Evolutionary conservation across 371 early-diverging fungal species (phyloP), one percentile per base, ranked within the genome.

Genomic region (Mucor irregularis): DNA sequence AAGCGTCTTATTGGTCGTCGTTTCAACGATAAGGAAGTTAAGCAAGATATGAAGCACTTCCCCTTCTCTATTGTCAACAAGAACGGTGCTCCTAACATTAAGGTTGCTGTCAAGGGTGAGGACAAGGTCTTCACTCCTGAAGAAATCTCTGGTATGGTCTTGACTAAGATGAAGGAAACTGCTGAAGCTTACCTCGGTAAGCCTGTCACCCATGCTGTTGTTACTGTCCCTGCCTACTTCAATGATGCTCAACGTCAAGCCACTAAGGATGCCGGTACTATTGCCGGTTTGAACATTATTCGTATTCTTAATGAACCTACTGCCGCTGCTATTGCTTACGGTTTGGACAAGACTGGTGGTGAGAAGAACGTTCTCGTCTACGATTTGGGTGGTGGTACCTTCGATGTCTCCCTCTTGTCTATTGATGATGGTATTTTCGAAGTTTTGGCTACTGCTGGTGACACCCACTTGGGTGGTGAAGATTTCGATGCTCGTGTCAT

Each of bases 251-350:
- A 99, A 80, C 89, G 98, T 71, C 95, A 97, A 74, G 98, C 97
- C 24, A 98, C 97, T 66, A 97, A 97, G 82, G 93, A 95, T 71
- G 97, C 99, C 30, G 98, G 95, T 59, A 80, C 83, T 37, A 93
- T 96, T 69, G 94, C 98, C 28, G 99, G 99, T 45, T 78, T 99
- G 30, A 88, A 96, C 64, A 97, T 96, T 24, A 74, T 95, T 56
- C 88, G 98, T 71, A 93, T 99, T 37, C 94, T 98, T 71, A 98
- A 97, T 76, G 99, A 97, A 76, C 97, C 99, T 38, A 96, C 96
- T 13, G 98, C 98, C 16, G 98, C 99, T 49, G 98, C 99, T 46
- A 79, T 98, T 40, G 96, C 97, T 24, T 98, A 97, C 73, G 99
- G 98, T 62, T 73, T 96, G 25, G 95, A 95, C 35, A 91, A 89